These are phyloP conservation scores for Pulveroboletus frians DNA, from an alignment of 768 basidiomycete genomes.

Conservation along the genomic window DNA sequence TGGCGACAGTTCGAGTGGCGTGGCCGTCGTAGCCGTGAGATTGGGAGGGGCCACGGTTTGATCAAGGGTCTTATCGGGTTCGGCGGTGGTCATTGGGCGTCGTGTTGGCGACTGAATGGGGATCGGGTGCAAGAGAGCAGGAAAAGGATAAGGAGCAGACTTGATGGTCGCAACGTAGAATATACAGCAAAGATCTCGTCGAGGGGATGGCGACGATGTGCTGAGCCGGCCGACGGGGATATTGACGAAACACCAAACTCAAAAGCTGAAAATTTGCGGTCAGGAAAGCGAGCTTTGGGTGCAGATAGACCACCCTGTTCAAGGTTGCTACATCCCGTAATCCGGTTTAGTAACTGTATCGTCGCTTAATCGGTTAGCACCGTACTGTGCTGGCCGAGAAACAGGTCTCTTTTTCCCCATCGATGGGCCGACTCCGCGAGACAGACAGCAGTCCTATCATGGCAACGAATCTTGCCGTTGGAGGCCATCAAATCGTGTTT, in stretches of 20 bases:
- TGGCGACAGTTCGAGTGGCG: slow-evolving; percentile 5
- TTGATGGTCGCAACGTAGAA: slow-evolving; percentile 11
- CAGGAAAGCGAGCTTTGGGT: slow-evolving; percentile 17
- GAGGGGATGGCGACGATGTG: slow-evolving; percentile 4
- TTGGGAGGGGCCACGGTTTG: slow-evolving; percentile 8
- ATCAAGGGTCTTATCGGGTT: slow-evolving; percentile 26
- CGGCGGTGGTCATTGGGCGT: slow-evolving; percentile 21
- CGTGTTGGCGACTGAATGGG: slow-evolving; percentile 2
- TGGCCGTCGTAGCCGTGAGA: not conserved
- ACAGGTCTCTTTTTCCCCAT: no score
- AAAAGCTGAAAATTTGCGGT: slow-evolving; percentile 26
- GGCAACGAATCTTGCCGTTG: slow-evolving; percentile 1
- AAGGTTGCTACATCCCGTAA: slow-evolving; percentile 20
- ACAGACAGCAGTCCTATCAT: not conserved
- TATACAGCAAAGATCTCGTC: slow-evolving; percentile 17
- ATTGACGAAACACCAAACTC: slow-evolving; percentile 12
- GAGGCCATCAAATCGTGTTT: slow-evolving; percentile 12
- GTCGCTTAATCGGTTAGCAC: slow-evolving; percentile 17
- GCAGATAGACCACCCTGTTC: slow-evolving; percentile 16
- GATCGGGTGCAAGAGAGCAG: slow-evolving; percentile 8
- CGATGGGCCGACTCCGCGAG: not conserved
- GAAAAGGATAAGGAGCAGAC: not conserved
- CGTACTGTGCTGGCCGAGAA: not conserved
- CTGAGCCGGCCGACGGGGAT: slow-evolving; percentile 11
- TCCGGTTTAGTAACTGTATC: slow-evolving; percentile 19